Evolutionary conservation across 257 asterid species (phyloP), one percentile per base, ranked within the genome.

Genomic region (Prunella vulgaris): DNA sequence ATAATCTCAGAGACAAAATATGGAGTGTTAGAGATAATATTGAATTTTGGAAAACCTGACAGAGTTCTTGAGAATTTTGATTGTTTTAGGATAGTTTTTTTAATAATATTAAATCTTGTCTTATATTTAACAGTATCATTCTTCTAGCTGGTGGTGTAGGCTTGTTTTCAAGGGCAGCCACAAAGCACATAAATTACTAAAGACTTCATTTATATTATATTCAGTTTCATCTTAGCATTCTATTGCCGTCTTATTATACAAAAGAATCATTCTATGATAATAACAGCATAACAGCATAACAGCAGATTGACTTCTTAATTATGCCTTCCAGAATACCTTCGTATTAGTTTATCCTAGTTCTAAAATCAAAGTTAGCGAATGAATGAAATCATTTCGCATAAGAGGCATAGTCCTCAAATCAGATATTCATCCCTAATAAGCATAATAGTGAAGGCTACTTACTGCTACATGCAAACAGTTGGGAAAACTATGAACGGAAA

Each of bases 381-480:
- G 27, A 25, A 24, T 40, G 64, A 37, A 13, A 67, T 44, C 5
- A 38, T 17, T 53, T 10, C 30, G 30, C 22, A 37, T 37, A 37
- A 13, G 42, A 37, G 44, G 14, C 14, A 35, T 9, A 42, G 51
- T 25, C 80, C 53, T n/a, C 25, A 35, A 28, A 8, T 8, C 28
- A 44, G 37, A 27, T 27, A 35, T 20, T 52, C 33, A 48, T 60
- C 20, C 65, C 33, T 27, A 30, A 30, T 21, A 49, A 70, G 78
- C 71, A 77, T 48, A 10, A 10, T 37, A 60, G 38, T 61, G 38
- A 69, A 62, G 49, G 40, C 69, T 25, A 56, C 69, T 25, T 15
- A 69, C 7, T 51, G 51, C 18, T 77, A 38, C 20, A 74, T 44
- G 44, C 33, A 62, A 67, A 42, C 44, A 52, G 28, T 25, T n/a